Conservation (phyloP, 495 filamentous ascomycete genomes). For the Podospora fimiseda region DNA sequence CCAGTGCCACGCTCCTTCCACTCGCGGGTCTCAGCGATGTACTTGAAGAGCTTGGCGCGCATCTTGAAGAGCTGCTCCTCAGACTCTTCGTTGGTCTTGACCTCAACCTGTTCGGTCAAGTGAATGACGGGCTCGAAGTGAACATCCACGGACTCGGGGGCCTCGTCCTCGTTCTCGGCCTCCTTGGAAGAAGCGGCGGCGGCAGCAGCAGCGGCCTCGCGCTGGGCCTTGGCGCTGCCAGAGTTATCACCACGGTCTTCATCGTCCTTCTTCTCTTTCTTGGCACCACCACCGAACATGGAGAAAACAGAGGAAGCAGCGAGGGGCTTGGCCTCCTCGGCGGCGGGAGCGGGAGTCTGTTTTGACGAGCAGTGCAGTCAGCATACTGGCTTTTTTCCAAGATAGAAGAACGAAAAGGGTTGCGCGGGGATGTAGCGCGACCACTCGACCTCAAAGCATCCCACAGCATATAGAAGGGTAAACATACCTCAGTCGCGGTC, state of each 20-base stretch:
- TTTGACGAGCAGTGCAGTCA: background rate
- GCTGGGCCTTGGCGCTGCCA: conserved; percentile 79
- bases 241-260: conserved; percentile 70
- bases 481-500: conserved; percentile 20
- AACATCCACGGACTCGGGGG: conserved; percentile 79
- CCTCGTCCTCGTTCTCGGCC: conserved; percentile 55
- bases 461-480: background rate
- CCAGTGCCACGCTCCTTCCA: conserved; percentile 99
- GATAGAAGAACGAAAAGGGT: too few relatives aligned
- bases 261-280: conserved; percentile 69
- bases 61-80: conserved; percentile 97
- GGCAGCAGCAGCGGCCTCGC: conserved; percentile 57
- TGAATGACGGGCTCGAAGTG: conserved; percentile 95
- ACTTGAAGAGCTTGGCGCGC: conserved; percentile 99
- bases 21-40: conserved; percentile 79
- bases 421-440: too few relatives aligned
- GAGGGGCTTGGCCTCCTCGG: conserved; percentile 24
- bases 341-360: conserved; percentile 7
- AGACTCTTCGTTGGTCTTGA: conserved; percentile 96
- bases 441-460: too few relatives aligned
- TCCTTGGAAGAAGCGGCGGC: conserved; percentile 27
- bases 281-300: conserved; percentile 96
- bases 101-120: conserved; percentile 91
- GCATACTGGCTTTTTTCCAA: background rate
- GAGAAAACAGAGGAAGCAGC: conserved; percentile 64